Percentiles rank a stretch among this genome's conserved stretches.
Conservation (phyloP, 1,284 basidiomycete species). For the Trametes hirsuta region DNA sequence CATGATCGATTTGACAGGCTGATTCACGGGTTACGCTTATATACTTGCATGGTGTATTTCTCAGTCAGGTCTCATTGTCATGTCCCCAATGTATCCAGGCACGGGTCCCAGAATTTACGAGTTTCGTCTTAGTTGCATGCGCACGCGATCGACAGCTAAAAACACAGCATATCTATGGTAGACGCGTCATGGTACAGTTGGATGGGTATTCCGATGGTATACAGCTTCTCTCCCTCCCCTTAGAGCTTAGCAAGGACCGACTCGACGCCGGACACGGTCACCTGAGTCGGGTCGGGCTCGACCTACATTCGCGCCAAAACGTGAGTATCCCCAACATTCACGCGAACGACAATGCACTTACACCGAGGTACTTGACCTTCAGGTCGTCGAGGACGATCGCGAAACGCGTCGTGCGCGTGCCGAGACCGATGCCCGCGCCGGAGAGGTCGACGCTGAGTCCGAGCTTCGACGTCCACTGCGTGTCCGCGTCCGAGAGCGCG, state of each 20-base stretch:
- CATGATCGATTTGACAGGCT: not conserved
- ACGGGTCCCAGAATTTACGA: too few relatives aligned
- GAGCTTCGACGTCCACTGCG: conserved; percentile 65
- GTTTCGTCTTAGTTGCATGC: too few relatives aligned
- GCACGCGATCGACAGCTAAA: not conserved
- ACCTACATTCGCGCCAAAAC: conserved; percentile 39
- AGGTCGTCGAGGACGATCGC: conserved; percentile 74
- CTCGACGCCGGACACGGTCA: conserved; percentile 69
- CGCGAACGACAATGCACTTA: conserved; percentile 36
- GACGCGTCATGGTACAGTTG: not conserved
- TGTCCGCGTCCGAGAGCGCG: conserved; percentile 64
- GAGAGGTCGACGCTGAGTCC: conserved; percentile 68
- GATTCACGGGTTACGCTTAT: not conserved
- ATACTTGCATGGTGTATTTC: not conserved
- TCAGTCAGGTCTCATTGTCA: not conserved
- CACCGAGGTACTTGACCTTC: conserved; percentile 65
- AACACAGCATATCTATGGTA: not conserved
- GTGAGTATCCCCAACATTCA: not conserved
- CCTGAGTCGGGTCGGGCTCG: conserved; percentile 49
- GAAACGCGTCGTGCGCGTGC: conserved; percentile 70
- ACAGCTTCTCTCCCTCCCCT: not conserved
- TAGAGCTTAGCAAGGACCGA: conserved; percentile 50
- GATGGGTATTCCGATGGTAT: not conserved
- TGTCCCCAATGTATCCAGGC: not conserved
- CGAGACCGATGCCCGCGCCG: conserved; percentile 56